Evolutionary conservation across 352 stramenopile genomes (phyloP).

Genomic region (Phytophthora palmivora): DNA sequence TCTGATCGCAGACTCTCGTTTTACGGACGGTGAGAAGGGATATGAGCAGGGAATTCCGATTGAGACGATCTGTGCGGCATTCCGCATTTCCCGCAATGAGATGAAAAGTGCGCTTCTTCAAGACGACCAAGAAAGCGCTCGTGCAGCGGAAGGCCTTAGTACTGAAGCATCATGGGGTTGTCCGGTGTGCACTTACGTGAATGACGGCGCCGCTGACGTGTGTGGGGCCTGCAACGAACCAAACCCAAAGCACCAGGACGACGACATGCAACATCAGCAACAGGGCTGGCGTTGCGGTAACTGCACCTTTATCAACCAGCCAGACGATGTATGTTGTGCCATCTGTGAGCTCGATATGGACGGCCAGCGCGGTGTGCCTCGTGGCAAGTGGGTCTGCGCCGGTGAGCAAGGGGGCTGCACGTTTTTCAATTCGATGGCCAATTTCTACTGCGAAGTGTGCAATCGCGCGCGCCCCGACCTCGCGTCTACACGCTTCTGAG

Average conservation of each 20-base stretch:
- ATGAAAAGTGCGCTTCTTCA: conserved; percentile 62
- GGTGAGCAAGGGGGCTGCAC: conserved; percentile 87
- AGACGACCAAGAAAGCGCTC: conserved; percentile 48
- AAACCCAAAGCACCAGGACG: conserved; percentile 49
- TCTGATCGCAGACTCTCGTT: conserved; percentile 65
- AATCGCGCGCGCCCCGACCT: conserved; percentile 85
- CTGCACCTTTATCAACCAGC: conserved; percentile 90
- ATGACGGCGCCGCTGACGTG: conserved; percentile 44
- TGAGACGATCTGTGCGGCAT: conserved; percentile 76
- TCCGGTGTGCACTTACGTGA: conserved; percentile 83
- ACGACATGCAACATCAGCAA: conserved; percentile 39
- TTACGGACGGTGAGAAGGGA: conserved; percentile 49
- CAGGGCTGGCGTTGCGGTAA: conserved; percentile 81
- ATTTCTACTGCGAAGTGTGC: conserved; percentile 92
- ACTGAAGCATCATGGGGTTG: conserved; percentile 60
- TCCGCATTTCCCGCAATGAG: conserved; percentile 60
- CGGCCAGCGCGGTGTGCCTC: conserved; percentile 77
- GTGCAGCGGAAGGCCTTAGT: conserved; percentile 17
- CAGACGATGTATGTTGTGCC: conserved; percentile 70
- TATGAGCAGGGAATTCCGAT: conserved; percentile 51
- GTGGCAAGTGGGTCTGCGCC: conserved; percentile 87
- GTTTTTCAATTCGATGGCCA: conserved; percentile 84
- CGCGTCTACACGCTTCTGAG: conserved; percentile 74
- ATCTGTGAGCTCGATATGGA: conserved; percentile 88
- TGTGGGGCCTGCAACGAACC: conserved; percentile 75